Conservation (phyloP, 1,284 basidiomycete genomes). For the Cutaneotrichosporon sp. region DNA sequence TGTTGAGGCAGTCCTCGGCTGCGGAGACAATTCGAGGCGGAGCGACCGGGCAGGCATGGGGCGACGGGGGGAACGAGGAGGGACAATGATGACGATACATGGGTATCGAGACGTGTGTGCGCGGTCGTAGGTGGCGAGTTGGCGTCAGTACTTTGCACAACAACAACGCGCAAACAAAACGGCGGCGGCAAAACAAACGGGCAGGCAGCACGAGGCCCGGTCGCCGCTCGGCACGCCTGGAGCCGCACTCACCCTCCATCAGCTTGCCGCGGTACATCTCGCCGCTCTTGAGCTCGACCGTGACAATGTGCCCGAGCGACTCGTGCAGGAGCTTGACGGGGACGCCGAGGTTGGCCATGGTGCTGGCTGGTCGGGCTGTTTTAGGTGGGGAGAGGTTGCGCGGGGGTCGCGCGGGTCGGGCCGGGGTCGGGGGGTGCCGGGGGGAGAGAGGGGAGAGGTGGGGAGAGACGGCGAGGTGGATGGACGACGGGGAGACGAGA, state of each 20-base stretch:
- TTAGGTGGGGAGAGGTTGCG: neutral
- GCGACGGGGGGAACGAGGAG: too few relatives aligned
- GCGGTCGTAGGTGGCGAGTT: neutral
- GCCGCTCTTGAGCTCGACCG: slow-evolving; percentile 96
- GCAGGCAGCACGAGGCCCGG: too few relatives aligned
- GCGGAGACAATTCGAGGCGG: slow-evolving; percentile 23
- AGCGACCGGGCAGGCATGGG: too few relatives aligned
- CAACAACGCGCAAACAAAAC: neutral
- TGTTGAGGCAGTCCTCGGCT: slow-evolving; percentile 99
- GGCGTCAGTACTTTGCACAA: slow-evolving; percentile 7
- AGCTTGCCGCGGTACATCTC: slow-evolving; percentile 93
- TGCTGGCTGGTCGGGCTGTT: neutral
- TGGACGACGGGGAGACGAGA: neutral
- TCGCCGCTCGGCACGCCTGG: too few relatives aligned
- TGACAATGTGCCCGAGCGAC: slow-evolving; percentile 93
- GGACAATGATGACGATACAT: too few relatives aligned
- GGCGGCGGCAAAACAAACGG: neutral
- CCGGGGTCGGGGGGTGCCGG: neutral
- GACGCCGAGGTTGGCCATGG: slow-evolving; percentile 69
- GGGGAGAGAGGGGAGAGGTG: neutral
- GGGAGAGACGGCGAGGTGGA: neutral
- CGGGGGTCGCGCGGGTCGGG: neutral
- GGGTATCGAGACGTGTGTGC: neutral
- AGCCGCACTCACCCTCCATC: slow-evolving; percentile 71
- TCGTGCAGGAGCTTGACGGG: slow-evolving; percentile 92